Percentiles rank a stretch among this genome's conserved stretches.
Evolutionary conservation across 768 basidiomycete genomes (phyloP).

Genomic region (Infundibulicybe gibba): DNA sequence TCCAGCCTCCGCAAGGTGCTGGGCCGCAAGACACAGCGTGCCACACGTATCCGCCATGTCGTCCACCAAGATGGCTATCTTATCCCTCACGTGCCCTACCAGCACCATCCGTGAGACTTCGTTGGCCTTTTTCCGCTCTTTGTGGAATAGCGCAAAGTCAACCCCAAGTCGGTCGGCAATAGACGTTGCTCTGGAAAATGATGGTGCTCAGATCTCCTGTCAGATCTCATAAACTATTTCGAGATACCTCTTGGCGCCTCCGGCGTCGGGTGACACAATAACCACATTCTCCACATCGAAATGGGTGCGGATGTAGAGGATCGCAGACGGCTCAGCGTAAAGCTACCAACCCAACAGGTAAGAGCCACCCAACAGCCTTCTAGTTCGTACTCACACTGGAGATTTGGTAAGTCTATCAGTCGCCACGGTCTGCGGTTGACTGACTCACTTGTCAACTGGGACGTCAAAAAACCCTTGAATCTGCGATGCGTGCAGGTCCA

Average conservation of each 20-base stretch:
- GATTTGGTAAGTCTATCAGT: no score
- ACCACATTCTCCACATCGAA: constrained; percentile 84
- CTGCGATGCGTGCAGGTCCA: constrained; percentile 98
- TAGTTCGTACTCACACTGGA: constrained; percentile 42
- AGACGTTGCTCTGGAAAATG: constrained; percentile 77
- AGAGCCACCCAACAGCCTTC: constrained; percentile 3
- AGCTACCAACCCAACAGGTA: constrained; percentile 43
- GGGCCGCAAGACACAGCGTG: constrained; percentile 88
- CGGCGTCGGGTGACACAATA: constrained; percentile 97
- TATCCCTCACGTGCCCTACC: constrained; percentile 90
- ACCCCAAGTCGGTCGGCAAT: constrained; percentile 95
- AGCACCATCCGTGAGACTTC: constrained; percentile 94
- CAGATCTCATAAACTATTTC: not conserved
- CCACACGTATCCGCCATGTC: constrained; percentile 99
- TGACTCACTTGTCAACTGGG: constrained; percentile 97
- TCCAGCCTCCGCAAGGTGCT: constrained; percentile 86
- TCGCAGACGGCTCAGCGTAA: constrained; percentile 93
- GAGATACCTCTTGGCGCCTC: constrained; percentile 91
- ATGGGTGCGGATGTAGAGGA: constrained; percentile 90
- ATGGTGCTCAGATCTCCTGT: constrained; percentile 6
- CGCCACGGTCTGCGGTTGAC: not conserved
- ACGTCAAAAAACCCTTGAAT: constrained; percentile 99
- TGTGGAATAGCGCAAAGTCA: constrained; percentile 98
- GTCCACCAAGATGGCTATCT: constrained; percentile 93
- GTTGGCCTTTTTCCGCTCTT: constrained; percentile 96